Base-by-base conservation (phyloP, 2,329 filamentous ascomycete species). In the Claviceps quebecensis region DNA sequence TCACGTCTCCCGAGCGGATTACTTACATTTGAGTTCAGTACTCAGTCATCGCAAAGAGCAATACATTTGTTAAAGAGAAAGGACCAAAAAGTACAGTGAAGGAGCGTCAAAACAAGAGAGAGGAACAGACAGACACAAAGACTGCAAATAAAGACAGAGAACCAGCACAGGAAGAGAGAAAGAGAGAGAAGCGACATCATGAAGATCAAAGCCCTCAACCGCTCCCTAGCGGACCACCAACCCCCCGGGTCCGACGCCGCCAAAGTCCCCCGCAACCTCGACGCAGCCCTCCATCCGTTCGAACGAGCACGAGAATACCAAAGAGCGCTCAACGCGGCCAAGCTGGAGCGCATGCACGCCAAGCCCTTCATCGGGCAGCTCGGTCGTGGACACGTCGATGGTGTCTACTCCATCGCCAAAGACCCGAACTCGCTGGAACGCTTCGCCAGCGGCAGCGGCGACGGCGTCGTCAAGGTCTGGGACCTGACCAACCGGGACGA, bases 381-480 rank as follows among this genome's bases (percentile, higher is more conserved):
- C 23, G 91, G 91, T 50, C 77, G 80, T 36, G 91, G 93, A 19
- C 93, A 98, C 69, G 87, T 96, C 52, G 93, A 98, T 62, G 93
- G 93, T 56, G 69, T 72, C 38, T 93, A 91, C 66, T 80, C 80
- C 38, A 80, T 93, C 66, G 84, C 85, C 54, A 89, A 89, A 66
- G 87, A 93, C 59, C 84, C 85, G 6, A 81, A 80, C 58, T 83
- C 82, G 7, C 69, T 91, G 26, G 78, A 87, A 59, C 74, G 83
- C 52, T 79, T 90, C 59, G 87, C 89, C 6, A 91, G 86, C 61
- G 89, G 87, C 44, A 88, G 84, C 58, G 90, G 90, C 56, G 93
- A 98, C 67, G 91, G 93, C 57, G 81, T 96, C 9, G 80, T 98
- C 53, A 98, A 98, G 69, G 85, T 93, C 37, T 95, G 89, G 89